Base-by-base conservation (phyloP, 2,329 filamentous ascomycete species). In the Pseudocercospora eumusae region DNA sequence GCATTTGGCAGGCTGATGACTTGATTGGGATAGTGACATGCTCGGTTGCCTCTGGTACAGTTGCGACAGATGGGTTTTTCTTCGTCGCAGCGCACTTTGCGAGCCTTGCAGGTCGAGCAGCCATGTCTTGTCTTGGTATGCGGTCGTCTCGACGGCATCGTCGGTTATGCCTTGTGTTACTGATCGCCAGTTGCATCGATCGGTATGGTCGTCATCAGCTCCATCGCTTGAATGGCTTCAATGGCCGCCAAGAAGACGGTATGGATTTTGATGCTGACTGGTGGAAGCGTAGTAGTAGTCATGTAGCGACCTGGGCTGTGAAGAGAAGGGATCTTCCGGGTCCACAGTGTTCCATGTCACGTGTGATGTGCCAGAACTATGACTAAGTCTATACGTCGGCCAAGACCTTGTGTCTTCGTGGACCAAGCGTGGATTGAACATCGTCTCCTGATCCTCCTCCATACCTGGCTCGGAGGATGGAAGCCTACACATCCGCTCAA, bases 101-200 rank as follows among this genome's bases (percentile, higher is more conserved):
- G 33, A 9, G 60, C 52, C 44, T 68, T 68, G 61, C 66, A 68
- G 13, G 66, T 68, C 11, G 55, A 60, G 56, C 66, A 68, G 13
- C 66, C 66, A 57, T 66, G 60, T 27, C 66, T 63, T 13, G 66
- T 68, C 36, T 68, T 68, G 42, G 64, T 68, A 27, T 68, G 66
- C 9, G 63, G 65, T 58, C 66, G 52, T 61, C 66, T 60, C 5
- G 59, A 61, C 20, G 61, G 64, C 56, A 61, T 63, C 13, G 28
- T 60, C 45, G n/a, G n/a, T n/a, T n/a, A n/a, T 31, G 28, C 28
- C 28, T 31, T 10, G 28, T 10, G 28, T 11, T 10, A 31, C 28
- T 31, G 28, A 9, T 9, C 28, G 28, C 28, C 28, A 31, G 28
- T 11, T 31, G 7, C 28, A 31, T 31, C 28, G 28, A 31, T 31